Evolutionary conservation across 2,329 filamentous ascomycete species (phyloP).

Genomic region (Pyrenochaeta sp.): DNA sequence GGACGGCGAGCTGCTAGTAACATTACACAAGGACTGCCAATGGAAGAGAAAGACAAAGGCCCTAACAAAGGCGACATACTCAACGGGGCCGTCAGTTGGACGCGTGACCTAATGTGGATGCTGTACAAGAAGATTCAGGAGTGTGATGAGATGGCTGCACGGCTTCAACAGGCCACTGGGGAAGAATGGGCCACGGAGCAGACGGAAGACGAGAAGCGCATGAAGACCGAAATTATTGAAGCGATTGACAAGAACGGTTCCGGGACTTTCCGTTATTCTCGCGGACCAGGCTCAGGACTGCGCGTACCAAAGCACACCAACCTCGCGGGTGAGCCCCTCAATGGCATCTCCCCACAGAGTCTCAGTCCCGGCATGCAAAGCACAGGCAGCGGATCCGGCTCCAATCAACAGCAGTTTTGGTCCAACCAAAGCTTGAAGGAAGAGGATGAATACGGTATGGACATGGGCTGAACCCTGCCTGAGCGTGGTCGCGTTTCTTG

Average conservation of each 20-base stretch:
- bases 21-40: conserved; percentile 89
- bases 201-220: conserved; percentile 91
- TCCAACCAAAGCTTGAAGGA: conserved; percentile 77
- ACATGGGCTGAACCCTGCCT: conserved; percentile 52
- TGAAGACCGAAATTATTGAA: conserved; percentile 91
- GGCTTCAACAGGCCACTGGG: conserved; percentile 57
- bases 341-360: conserved; percentile 65
- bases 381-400: conserved; percentile 68
- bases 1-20: conserved; percentile 82
- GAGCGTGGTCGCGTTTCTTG: conserved; percentile 10
- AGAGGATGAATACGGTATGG: conserved; percentile 91
- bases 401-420: conserved; percentile 62
- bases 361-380: conserved; percentile 64
- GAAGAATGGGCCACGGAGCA: conserved; percentile 51
- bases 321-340: conserved; percentile 78
- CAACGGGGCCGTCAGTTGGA: conserved; percentile 97
- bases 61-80: conserved; percentile 99
- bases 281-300: conserved; percentile 81
- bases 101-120: conserved; percentile 97
- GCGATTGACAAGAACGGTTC: conserved; percentile 82
- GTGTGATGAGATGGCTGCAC: conserved; percentile 83
- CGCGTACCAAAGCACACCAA: conserved; percentile 94
- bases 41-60: conserved; percentile 98
- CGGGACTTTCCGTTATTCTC: conserved; percentile 81
- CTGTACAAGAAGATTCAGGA: conserved; percentile 87